Base-by-base conservation (phyloP, 2,329 filamentous ascomycete species). In the Paecilomyces sp. region DNA sequence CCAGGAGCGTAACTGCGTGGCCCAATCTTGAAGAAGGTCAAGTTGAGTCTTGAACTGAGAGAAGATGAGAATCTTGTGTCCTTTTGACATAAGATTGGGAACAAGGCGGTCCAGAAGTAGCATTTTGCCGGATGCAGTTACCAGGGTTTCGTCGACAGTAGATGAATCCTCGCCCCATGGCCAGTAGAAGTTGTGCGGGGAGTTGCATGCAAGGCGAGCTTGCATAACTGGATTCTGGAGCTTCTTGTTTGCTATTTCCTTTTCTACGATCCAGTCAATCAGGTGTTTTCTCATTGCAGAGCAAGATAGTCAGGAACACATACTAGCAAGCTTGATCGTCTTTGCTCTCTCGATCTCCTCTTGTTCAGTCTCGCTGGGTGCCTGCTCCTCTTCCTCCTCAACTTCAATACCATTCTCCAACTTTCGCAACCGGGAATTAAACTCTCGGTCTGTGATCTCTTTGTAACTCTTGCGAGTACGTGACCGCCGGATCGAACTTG, bases 31-130 rank as follows among this genome's bases (percentile, higher is more conserved):
- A 0, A 99, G 80, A 1, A 99, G 89, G 68, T 97, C 92, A 0
- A 99, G 85, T 64, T 96, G 92, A 0, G 89, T 96, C 60, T 92
- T 95, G 78, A 99, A 99, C 70, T 99, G 94, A 0, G 91, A 95
- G 75, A 99, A 99, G 57, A 99, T 91, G 54, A 99, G 84, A 30
- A 97, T 88, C 70, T 97, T 97, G 77, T 97, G 92, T 3, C 85
- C 88, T 0, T 85, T 82, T 0, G 79, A 65, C 60, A 99, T 88
- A 0, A 99, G 82, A 1, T 82, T 82, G 0, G 90, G 89, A 0
- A 99, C 83, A 0, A 99, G 82, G 0, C 91, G 86, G 71, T 99
- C 94, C 0, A 99, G 84, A 0, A 99, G 83, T 1, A 97, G 84
- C 91, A 99, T 97, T 73, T 99, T 99, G 13, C 94, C 94, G 0